Conservation (phyloP, 73 alveolate genomes). For the Paramecium pentaurelia region DNA sequence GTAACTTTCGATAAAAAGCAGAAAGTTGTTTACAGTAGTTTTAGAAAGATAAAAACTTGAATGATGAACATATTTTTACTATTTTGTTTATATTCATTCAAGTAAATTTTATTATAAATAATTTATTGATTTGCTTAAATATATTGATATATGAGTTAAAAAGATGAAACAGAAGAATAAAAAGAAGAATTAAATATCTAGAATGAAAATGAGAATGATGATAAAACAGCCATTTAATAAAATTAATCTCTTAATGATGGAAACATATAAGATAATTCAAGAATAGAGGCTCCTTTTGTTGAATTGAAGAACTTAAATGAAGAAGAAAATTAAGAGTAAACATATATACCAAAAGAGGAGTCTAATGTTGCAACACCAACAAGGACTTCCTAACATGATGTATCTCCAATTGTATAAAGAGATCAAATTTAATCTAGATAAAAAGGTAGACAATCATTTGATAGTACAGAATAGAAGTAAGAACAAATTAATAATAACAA, state of each 20-base stretch:
- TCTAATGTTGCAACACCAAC: neutral
- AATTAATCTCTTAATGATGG: neutral
- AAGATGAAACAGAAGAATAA: neutral
- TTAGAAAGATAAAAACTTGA: neutral
- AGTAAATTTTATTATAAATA: neutral
- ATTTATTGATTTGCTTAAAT: neutral
- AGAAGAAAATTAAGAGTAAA: neutral
- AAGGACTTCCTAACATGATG: neutral
- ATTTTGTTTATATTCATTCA: neutral
- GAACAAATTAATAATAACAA: neutral
- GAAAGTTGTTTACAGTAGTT: neutral
- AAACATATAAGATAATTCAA: neutral
- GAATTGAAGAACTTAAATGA: neutral
- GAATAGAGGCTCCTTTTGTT: neutral
- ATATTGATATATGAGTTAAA: neutral
- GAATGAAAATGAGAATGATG: neutral
- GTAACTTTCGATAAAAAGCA: constrained; percentile 20
- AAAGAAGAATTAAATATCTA: neutral
- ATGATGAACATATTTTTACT: neutral
- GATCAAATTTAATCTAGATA: neutral
- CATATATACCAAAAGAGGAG: neutral
- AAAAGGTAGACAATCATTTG: neutral
- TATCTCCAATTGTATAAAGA: neutral
- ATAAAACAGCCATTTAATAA: neutral
- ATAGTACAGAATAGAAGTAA: neutral